These are phyloP conservation scores for Chlamydomonas urium DNA, from an alignment of 139 green algal genomes.

Conservation along the genomic window DNA sequence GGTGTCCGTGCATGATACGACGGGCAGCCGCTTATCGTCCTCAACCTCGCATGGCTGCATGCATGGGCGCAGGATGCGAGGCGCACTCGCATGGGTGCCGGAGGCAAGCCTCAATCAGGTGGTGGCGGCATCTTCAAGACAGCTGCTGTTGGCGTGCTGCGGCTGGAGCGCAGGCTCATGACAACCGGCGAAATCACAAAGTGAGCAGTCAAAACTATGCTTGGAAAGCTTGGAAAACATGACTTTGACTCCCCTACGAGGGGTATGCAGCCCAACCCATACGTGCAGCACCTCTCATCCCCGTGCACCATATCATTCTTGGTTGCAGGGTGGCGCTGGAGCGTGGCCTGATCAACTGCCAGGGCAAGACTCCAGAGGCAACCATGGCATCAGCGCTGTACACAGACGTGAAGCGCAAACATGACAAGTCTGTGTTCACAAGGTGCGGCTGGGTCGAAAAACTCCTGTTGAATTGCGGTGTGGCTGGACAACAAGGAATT, in stretches of 20 bases:
- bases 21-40: no score
- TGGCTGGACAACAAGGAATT: not conserved
- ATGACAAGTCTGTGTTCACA: slow-evolving; percentile 48
- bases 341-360: slow-evolving; percentile 57
- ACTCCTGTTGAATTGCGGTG: not conserved
- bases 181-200: slow-evolving; percentile 61
- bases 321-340: slow-evolving; percentile 47
- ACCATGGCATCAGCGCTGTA: slow-evolving; percentile 85
- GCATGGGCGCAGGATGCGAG: slow-evolving; percentile 17
- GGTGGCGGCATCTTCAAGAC: slow-evolving; percentile 77
- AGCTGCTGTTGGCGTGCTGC: slow-evolving; percentile 68
- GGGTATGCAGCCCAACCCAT: no score
- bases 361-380: slow-evolving; percentile 78
- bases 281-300: no score
- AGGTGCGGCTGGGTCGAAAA: slow-evolving; percentile 17
- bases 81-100: slow-evolving; percentile 9
- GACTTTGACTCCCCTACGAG: no score
- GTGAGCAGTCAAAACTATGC: slow-evolving; percentile 23
- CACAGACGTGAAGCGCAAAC: slow-evolving; percentile 79
- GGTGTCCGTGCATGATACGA: no score
- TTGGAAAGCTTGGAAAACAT: no score
- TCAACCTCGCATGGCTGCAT: no score
- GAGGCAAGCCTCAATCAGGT: slow-evolving; percentile 13
- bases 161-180: slow-evolving; percentile 66
- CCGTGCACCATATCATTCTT: no score